Evolutionary conservation across 1,284 basidiomycete species (phyloP), one percentile per base, ranked within the genome.

Genomic region (Melampsora occidentalis): DNA sequence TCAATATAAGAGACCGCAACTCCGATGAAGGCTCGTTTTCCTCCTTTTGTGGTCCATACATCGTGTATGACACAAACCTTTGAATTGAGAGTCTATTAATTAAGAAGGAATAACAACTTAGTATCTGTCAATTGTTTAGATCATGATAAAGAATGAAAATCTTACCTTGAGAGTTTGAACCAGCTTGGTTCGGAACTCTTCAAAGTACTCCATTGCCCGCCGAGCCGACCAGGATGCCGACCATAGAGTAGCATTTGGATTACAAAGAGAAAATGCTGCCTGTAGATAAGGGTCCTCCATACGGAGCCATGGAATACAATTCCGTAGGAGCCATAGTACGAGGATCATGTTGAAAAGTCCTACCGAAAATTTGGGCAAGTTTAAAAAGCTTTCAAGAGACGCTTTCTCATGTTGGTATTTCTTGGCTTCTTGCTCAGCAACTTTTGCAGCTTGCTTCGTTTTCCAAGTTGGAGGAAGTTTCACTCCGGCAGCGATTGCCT

Each of bases 31-130:
- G 64, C 64, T 22, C 39, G 48, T 20, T 28, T 16, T 18, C 48
- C 48, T 46, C 64, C 64, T 46, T 66, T 66, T 31, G 64, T 66
- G n/a, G 64, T 66, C 64, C 64, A 66, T 46, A 66, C 64, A 39
- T 66, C 25, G 33, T 33, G 64, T 42, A 66, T 39, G 39, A 66
- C n/a, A 20, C 48, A 53, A 14, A 69, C 22, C 39, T 69, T 69
- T 5, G 39, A 42, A 12, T 42, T 12, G 10, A 42, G 39, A 42
- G 1, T 10, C 39, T 42, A 42, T 42, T 12, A 7, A 42, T 5
- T 2, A 6, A 42, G 39, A 42, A 12, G 39, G 39, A 42, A 35
- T 35, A 35, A 35, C 9, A 5, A 35, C 9, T 35, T 35, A 35
- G 35, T 35, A 35, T 9, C n/a, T n/a, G n/a, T n/a, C n/a, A n/a